Conservation (phyloP, 139 green algal genomes). For the Micromonas pusilla region DNA sequence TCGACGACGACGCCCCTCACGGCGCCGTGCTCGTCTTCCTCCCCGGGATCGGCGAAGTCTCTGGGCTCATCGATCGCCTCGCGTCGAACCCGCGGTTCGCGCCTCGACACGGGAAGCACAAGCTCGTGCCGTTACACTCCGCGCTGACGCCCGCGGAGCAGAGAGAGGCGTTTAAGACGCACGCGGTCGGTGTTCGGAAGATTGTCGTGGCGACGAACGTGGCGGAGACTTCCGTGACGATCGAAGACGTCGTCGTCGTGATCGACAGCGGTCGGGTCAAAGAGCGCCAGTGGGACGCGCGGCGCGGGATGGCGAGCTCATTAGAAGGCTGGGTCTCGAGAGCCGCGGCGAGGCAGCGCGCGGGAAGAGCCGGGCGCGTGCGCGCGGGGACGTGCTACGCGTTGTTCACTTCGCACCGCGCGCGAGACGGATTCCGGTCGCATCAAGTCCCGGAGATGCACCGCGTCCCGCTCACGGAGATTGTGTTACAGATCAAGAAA, state of each 20-base stretch:
- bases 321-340: conserved; percentile 61
- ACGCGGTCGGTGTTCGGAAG: conserved; percentile 44
- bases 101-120: neutral
- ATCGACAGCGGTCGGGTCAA: conserved; percentile 76
- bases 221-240: conserved; percentile 90
- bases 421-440: conserved; percentile 1
- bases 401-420: conserved; percentile 37
- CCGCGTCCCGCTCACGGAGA: conserved; percentile 44
- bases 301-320: conserved; percentile 74
- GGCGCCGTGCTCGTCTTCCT: conserved; percentile 76
- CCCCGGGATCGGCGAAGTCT: conserved; percentile 77
- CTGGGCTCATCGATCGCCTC: conserved; percentile 59
- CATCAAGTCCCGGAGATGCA: conserved; percentile 42
- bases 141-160: conserved; percentile 38
- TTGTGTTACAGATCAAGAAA: conserved; percentile 48
- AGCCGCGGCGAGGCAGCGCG: conserved; percentile 35
- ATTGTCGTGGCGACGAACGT: conserved; percentile 92
- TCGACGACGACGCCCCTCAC: conserved; percentile 46
- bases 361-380: conserved; percentile 44
- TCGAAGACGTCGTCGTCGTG: conserved; percentile 44
- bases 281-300: conserved; percentile 79
- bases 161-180: conserved; percentile 37
- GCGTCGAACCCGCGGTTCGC: neutral
- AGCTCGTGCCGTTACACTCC: conserved; percentile 36
- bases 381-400: conserved; percentile 41